A percentile compares a stretch with the other conserved stretches of the same genome.
phyloP scores from a whole-genome alignment of 1,284 basidiomycete species.

The Papiliotrema laurentii region DNA sequence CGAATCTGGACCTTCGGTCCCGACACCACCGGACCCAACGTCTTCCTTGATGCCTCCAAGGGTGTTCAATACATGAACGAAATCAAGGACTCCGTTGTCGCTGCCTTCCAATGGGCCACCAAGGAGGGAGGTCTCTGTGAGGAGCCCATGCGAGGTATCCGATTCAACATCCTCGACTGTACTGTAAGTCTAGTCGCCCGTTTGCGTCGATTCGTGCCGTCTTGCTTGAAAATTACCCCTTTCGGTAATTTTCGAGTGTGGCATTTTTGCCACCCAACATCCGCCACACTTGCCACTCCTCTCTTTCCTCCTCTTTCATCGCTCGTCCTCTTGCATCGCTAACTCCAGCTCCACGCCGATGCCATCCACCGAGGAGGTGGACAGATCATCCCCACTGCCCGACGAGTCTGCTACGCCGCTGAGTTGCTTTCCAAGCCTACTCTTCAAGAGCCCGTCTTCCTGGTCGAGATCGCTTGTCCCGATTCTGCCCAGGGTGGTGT shows the following conservation, averaged over 20 bases:
- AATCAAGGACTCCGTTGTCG: slow-evolving; percentile 99
- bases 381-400: slow-evolving; percentile 92
- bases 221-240: too few relatives aligned
- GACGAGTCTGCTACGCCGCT: slow-evolving; percentile 95
- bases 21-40: slow-evolving; percentile 94
- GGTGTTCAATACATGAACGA: slow-evolving; percentile 97
- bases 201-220: slow-evolving; percentile 10
- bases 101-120: slow-evolving; percentile 99
- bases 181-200: slow-evolving; percentile 57
- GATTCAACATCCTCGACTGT: slow-evolving; percentile 94
- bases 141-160: slow-evolving; percentile 98
- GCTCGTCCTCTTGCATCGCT: too few relatives aligned
- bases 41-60: slow-evolving; percentile 98
- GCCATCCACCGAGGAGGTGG: slow-evolving; percentile 99
- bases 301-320: too few relatives aligned
- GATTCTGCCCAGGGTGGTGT: slow-evolving; percentile 98
- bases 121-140: slow-evolving; percentile 96
- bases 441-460: slow-evolving; percentile 96
- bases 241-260: too few relatives aligned
- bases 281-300: too few relatives aligned
- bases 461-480: slow-evolving; percentile 98
- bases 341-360: slow-evolving; percentile 80
- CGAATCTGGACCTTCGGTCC: slow-evolving; percentile 99
- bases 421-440: slow-evolving; percentile 84
- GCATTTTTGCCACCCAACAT: too few relatives aligned